phyloP scores from a whole-genome alignment of 805 yeast species.

The Barnettozyma botsteinii region DNA sequence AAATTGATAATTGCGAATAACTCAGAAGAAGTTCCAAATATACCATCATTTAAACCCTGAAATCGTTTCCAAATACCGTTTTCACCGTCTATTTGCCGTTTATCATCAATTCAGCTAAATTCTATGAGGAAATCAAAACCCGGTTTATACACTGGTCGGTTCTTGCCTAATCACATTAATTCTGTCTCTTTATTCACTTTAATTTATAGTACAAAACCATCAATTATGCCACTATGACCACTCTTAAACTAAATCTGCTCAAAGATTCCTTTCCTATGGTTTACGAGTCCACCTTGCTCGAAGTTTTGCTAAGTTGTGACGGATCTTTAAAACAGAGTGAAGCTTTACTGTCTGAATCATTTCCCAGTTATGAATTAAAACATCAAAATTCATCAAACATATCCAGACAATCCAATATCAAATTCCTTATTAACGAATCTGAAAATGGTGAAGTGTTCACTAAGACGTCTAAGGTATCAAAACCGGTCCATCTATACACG shows the following conservation, averaged over 20 bases:
- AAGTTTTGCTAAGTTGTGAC: conserved; percentile 46
- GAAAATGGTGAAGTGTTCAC: conserved; percentile 9
- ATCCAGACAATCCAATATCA: conserved; percentile 18
- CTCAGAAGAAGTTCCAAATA: no score
- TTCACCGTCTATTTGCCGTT: no score
- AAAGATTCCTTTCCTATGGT: conserved; percentile 37
- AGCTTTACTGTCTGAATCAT: conserved; percentile 34
- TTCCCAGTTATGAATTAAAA: conserved; percentile 10
- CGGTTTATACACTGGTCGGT: no score
- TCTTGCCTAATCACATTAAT: no score
- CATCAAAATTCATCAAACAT: conserved; percentile 1
- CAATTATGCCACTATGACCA: conserved; percentile 25
- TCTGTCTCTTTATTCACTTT: no score
- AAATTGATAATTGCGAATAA: no score
- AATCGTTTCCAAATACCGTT: no score
- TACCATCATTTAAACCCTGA: no score
- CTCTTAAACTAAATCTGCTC: conserved; percentile 34
- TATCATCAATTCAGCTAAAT: no score
- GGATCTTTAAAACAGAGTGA: conserved; percentile 45
- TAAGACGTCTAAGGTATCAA: conserved; percentile 17
- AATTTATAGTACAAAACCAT: no score
- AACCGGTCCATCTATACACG: conserved; percentile 39
- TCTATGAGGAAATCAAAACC: no score
- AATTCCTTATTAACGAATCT: conserved; percentile 16
- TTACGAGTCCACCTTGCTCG: conserved; percentile 38